Base-by-base conservation (phyloP, 768 basidiomycete species). In the Pisolithus tinctorius region DNA sequence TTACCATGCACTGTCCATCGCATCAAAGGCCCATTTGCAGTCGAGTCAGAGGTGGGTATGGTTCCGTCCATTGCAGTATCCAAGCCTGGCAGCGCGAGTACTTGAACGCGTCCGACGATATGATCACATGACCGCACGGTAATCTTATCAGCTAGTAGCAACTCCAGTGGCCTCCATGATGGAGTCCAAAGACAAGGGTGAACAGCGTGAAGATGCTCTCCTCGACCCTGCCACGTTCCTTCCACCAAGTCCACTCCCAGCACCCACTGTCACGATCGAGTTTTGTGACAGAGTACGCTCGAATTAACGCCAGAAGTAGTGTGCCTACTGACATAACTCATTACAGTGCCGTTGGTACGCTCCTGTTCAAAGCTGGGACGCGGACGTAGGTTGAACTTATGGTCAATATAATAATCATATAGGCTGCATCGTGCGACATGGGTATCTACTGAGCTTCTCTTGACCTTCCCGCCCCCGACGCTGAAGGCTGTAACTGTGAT, bases 391-490 rank as follows among this genome's bases (percentile, higher is more conserved):
- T 56, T 10, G 54, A 46, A 34, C 34, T 34, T 34, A 13, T 13
- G 34, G 11, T 4, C 20, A 10, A 41, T 16, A 13, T 45, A 53
- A 23, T 43, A 11, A 13, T 17, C 41, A 40, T 47, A 31, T 61
- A 94, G 93, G 93, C 77, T 93, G 37, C 93, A 94, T 59, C 79
- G 93, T 59, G 93, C 94, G 30, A 83, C 82, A 10, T 97, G 94
- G 94, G 78, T 84, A n/a, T 87, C 90, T 55, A 96, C 93, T 0
- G 94, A 96, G 59, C 76, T 97, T 14, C 79, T 93, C 58, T 69
- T 95, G 34, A 96, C 94, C 1, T 97, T 97, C 67, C 87, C 92
- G 10, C 81, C 89, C 26, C 92, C 92, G 0, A 63, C 70, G 1
- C 69, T 96, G 49, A 74, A 73, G 43, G 75, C 77, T 42, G 81